phyloP scores from a whole-genome alignment of 2,329 filamentous ascomycete genomes.

The Cladosporium sp. region DNA sequence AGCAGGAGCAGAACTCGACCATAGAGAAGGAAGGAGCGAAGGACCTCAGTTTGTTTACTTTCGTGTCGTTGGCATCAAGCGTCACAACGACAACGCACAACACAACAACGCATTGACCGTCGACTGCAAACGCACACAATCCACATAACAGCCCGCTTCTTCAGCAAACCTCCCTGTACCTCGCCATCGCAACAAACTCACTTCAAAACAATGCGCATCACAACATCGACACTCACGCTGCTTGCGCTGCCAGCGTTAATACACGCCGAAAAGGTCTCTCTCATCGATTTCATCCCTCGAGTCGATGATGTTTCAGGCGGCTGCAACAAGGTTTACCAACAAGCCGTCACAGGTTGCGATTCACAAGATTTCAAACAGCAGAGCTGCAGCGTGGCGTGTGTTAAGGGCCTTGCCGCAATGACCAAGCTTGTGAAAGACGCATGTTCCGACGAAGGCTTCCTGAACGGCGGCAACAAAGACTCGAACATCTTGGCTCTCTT shows the following conservation, averaged over 20 bases:
- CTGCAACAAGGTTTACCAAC: conserved; percentile 45
- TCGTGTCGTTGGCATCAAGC: not conserved
- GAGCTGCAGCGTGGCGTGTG: conserved; percentile 40
- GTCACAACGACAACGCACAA: not conserved
- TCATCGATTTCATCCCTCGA: conserved; percentile 47
- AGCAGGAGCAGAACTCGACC: not conserved
- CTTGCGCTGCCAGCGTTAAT: conserved; percentile 30
- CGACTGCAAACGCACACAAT: not conserved
- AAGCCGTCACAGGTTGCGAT: conserved; percentile 42
- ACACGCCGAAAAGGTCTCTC: conserved; percentile 39
- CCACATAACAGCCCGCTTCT: not conserved
- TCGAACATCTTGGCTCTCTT: conserved; percentile 46
- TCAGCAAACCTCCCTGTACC: not conserved
- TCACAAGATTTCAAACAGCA: conserved; percentile 40
- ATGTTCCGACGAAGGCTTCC: conserved; percentile 37
- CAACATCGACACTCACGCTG: conserved; percentile 21
- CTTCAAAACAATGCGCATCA: conserved; percentile 20
- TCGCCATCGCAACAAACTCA: not conserved
- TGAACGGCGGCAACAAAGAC: conserved; percentile 31
- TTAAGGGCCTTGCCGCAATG: conserved; percentile 42
- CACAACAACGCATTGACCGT: conserved; percentile 7
- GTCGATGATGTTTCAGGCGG: conserved; percentile 40
- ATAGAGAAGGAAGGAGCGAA: conserved; percentile 6
- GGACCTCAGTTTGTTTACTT: conserved; percentile 4
- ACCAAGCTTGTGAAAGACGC: conserved; percentile 34